Evolutionary conservation across 1,284 basidiomycete species (phyloP).

Genomic region (Rhodotorula sp.): DNA sequence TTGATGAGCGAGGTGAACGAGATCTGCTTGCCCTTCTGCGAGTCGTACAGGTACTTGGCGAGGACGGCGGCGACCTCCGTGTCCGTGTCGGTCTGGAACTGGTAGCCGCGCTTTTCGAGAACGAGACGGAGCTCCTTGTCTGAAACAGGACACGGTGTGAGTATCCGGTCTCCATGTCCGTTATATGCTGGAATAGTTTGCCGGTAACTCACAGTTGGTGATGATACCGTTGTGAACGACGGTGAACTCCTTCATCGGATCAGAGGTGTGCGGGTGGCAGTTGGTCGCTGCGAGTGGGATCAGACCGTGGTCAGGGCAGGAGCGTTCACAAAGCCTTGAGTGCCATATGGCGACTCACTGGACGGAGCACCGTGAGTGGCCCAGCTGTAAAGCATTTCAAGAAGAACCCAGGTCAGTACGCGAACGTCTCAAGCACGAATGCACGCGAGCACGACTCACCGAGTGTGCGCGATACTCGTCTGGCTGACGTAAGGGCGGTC

Average conservation of each 20-base stretch:
- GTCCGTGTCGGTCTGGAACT: slow-evolving; percentile 94
- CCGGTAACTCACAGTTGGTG: slow-evolving; percentile 69
- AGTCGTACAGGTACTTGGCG: slow-evolving; percentile 95
- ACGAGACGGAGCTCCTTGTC: slow-evolving; percentile 82
- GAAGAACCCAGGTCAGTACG: not conserved
- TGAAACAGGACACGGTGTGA: slow-evolving; percentile 11
- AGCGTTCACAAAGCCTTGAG: not conserved
- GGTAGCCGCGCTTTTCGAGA: slow-evolving; percentile 92
- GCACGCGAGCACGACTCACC: slow-evolving; percentile 14
- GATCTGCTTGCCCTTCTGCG: slow-evolving; percentile 60
- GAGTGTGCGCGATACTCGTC: slow-evolving; percentile 95
- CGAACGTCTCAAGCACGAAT: rapidly evolving
- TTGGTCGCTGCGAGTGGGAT: slow-evolving; percentile 69
- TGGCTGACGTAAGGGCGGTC: slow-evolving; percentile 80
- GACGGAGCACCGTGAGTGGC: slow-evolving; percentile 86
- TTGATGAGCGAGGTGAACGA: slow-evolving; percentile 63
- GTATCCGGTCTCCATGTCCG: slow-evolving; percentile 43
- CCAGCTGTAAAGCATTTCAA: slow-evolving; percentile 65
- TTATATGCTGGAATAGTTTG: rapidly evolving
- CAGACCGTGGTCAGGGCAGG: not conserved
- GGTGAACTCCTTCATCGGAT: slow-evolving; percentile 78
- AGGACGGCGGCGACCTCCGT: slow-evolving; percentile 97
- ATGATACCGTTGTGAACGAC: slow-evolving; percentile 99
- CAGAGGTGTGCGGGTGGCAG: slow-evolving; percentile 94
- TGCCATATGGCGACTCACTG: not conserved